A percentile compares a stretch with the other conserved stretches of the same genome.
Evolutionary conservation across 2,329 filamentous ascomycete genomes (phyloP).

Genomic region (Tolypocladium guangdongense): DNA sequence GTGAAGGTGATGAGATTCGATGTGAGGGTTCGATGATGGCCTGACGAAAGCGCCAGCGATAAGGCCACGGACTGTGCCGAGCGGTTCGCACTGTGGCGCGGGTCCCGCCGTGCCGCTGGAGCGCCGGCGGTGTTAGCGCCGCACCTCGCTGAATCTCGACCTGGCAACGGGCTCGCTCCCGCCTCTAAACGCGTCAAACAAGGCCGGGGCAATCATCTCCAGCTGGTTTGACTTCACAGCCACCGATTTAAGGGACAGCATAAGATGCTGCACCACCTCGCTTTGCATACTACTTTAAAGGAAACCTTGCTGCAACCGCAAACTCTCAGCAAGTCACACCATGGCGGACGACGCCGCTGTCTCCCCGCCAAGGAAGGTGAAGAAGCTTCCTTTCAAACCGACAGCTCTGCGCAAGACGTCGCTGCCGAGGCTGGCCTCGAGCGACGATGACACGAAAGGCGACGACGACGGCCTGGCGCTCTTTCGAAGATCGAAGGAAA

Average conservation of each 20-base stretch:
- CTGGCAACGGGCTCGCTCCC: not conserved
- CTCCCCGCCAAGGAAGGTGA: conserved; percentile 18
- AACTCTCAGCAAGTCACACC: not conserved
- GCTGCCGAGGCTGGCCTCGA: conserved; percentile 12
- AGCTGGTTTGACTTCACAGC: not conserved
- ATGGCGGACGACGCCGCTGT: conserved; percentile 22
- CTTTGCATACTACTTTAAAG: not conserved
- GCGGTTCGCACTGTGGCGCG: not conserved
- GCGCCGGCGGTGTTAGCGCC: not conserved
- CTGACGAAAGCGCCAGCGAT: not conserved
- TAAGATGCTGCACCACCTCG: not conserved
- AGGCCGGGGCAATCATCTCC: not conserved
- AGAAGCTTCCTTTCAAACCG: conserved; percentile 39
- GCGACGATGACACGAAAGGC: conserved; percentile 4
- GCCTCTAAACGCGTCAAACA: not conserved
- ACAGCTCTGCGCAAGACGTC: conserved; percentile 28
- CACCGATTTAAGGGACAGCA: not conserved
- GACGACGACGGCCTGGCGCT: conserved; percentile 30
- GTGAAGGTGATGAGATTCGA: not conserved
- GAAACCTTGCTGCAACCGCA: not conserved
- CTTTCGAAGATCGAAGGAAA: conserved; percentile 39
- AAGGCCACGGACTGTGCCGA: not conserved
- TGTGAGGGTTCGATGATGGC: not conserved
- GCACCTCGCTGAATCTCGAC: not conserved
- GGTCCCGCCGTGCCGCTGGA: not conserved